Evolutionary conservation across 257 asterid genomes (phyloP).

Genomic region (Fraxinus quadrangulata): DNA sequence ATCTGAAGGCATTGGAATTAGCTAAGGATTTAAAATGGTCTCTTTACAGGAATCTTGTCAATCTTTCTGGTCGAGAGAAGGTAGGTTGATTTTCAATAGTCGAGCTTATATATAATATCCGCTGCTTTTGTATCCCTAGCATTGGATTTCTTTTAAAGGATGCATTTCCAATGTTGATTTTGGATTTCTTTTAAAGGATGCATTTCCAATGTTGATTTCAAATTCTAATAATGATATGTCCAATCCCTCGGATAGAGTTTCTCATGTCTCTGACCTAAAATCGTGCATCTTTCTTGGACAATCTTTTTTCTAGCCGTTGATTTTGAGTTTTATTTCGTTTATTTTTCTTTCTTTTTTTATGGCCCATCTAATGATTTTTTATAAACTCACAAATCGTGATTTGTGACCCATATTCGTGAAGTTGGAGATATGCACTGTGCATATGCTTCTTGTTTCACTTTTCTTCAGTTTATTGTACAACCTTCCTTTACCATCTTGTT

Average conservation of each 20-base stretch:
- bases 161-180: not conserved
- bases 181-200: not conserved
- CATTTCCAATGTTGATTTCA: not conserved
- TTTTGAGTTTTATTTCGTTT: not conserved
- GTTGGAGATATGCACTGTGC: not conserved
- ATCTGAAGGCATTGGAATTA: conserved; percentile 73
- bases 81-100: conserved; percentile 36
- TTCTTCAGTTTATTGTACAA: not conserved
- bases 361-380: not conserved
- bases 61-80: conserved; percentile 50
- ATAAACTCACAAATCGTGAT: not conserved
- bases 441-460: not conserved
- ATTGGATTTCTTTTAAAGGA: no score
- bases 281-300: not conserved
- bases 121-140: conserved; percentile 1
- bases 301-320: not conserved
- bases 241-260: not conserved
- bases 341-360: not conserved
- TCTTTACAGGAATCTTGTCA: conserved; percentile 53
- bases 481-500: not conserved
- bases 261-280: not conserved
- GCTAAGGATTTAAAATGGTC: conserved; percentile 78
- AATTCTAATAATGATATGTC: not conserved
- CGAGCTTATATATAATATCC: conserved; percentile 5
- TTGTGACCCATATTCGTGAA: not conserved